These are phyloP conservation scores for Abortiporus biennis DNA, from an alignment of 1,284 basidiomycete species.

Conservation along the genomic window DNA sequence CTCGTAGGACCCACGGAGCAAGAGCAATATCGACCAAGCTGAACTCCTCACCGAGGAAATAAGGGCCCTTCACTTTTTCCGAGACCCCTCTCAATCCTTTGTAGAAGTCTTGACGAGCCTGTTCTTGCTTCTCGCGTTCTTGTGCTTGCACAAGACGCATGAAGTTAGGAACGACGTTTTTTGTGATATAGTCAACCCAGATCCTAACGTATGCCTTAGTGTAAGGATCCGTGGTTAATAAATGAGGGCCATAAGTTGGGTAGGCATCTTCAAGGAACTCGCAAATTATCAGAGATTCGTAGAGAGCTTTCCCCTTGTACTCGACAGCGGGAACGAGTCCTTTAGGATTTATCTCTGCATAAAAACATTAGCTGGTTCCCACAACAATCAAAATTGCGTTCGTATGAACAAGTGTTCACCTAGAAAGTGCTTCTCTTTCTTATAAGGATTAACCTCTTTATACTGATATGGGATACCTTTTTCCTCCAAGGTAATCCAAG, in stretches of 20 bases:
- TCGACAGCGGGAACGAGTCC: conserved; percentile 63
- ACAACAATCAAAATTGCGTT: not conserved
- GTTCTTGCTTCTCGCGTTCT: conserved; percentile 41
- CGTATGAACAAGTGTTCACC: conserved; percentile 21
- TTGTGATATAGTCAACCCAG: conserved; percentile 48
- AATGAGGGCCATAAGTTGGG: conserved; percentile 35
- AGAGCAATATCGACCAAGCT: conserved; percentile 52
- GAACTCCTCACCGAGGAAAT: conserved; percentile 52
- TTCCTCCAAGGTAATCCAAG: conserved; percentile 66
- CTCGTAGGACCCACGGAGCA: conserved; percentile 52
- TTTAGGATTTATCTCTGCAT: conserved; percentile 54
- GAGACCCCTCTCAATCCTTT: conserved; percentile 40
- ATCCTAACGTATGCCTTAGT: conserved; percentile 43
- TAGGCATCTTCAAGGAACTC: conserved; percentile 60
- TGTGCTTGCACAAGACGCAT: conserved; percentile 51
- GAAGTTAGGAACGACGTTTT: conserved; percentile 45
- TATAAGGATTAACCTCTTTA: conserved; percentile 66
- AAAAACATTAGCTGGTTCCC: not conserved
- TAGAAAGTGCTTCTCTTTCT: conserved; percentile 59
- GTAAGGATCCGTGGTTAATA: conserved; percentile 45
- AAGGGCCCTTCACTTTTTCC: conserved; percentile 48
- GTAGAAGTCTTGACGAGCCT: conserved; percentile 37
- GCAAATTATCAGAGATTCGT: conserved; percentile 54
- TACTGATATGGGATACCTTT: conserved; percentile 59
- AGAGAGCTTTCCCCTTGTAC: conserved; percentile 49